Base-by-base conservation (phyloP, 1,139 yeast genomes). In the Suhomyces atakaporum region DNA sequence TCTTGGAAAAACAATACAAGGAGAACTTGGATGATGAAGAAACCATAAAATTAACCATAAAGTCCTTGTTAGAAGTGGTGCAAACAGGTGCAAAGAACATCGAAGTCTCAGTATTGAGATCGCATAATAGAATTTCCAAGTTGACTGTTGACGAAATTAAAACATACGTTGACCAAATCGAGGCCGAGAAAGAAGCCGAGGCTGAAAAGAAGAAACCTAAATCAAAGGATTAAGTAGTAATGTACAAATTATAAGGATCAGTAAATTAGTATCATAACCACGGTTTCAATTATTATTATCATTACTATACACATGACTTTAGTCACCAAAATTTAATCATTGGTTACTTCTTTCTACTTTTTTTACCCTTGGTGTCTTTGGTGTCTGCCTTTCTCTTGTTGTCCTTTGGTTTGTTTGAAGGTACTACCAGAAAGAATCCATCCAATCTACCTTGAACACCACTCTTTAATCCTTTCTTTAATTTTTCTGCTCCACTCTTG, bases 41-140 rank as follows among this genome's bases (percentile, higher is more conserved):
- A 30, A 83, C 97, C 12, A 73, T 90, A 41, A 81, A 81, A 53
- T 78, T 92, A 54, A 81, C 97, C 2, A 81, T 92, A 37, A 87
- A 86, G 67, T 81, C 95, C 16, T 73, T 92, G 53, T 75, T 92
- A 52, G 98, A 92, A 62, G 97, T 92, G 36, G 98, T 92, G 19
- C 98, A 94, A 66, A 90, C 97, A 3, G 98, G 98, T 25, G 95
- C 97, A 29, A 86, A 88, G 60, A 92, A 92, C 62, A 89, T 92
- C 57, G 99, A 92, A 63, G 82, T 92, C 39, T 85, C 95, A 10
- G 84, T 94, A 31, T 80, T 92, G 76, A 79, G 77, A 47, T 86
- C 97, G 22, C 79, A 77, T 41, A 69, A 73, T 47, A 54, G 61
- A 30, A 75, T 81, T 47, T 63, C 71, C 45, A 67, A 73, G 41